phyloP scores from a whole-genome alignment of 331 rosid species.

The Acacia pycnantha region DNA sequence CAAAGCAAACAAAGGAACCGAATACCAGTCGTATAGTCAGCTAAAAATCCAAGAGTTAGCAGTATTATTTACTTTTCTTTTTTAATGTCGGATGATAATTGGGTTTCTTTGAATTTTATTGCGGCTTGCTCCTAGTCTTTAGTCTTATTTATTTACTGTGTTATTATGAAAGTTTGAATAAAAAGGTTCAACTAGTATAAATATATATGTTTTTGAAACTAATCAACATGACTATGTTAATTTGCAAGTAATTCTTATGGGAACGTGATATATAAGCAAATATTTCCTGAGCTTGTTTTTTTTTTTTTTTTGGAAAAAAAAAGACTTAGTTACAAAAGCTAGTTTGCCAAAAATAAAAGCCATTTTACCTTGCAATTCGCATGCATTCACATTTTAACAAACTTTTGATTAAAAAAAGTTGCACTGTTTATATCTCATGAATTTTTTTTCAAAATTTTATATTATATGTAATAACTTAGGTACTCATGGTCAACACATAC shows the following conservation, averaged over 20 bases:
- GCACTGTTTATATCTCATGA: no score
- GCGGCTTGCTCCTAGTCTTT: neutral
- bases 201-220: neutral
- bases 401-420: no score
- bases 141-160: neutral
- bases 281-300: neutral
- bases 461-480: no score
- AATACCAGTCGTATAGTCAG: neutral
- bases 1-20: neutral
- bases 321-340: neutral
- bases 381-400: no score
- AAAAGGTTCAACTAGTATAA: no score
- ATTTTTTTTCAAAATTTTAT: no score
- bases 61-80: neutral
- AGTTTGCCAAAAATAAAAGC: neutral
- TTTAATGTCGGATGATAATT: neutral
- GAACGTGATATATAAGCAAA: neutral
- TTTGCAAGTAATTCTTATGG: neutral
- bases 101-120: neutral
- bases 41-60: neutral
- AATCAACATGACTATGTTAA: neutral
- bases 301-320: no score
- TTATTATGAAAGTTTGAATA: neutral
- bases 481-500: no score
- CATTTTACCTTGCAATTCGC: no score